Conservation (phyloP, 1,284 basidiomycete genomes). For the Phlebopus sp. region DNA sequence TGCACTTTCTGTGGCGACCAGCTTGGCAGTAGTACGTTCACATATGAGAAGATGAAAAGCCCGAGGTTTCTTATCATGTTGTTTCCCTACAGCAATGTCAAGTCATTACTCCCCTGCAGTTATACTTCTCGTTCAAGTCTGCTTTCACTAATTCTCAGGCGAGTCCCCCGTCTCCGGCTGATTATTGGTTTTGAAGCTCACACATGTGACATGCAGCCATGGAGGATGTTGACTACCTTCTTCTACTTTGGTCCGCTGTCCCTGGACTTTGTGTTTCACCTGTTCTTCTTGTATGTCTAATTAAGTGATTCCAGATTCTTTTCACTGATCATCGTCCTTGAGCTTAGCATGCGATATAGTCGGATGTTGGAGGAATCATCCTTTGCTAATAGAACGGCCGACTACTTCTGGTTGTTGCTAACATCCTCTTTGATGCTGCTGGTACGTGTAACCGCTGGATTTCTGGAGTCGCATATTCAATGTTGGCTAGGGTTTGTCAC, state of each 20-base stretch:
- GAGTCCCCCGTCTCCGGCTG: constrained; percentile 9
- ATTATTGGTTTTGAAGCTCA: constrained; percentile 9
- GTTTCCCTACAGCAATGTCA: constrained; percentile 79
- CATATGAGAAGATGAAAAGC: background rate
- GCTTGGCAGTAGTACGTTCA: constrained; percentile 70
- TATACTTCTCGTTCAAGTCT: constrained; percentile 88
- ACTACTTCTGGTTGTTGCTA: constrained; percentile 91
- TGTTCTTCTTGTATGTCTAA: constrained; percentile 90
- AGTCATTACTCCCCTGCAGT: constrained; percentile 82
- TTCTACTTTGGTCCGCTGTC: constrained; percentile 94
- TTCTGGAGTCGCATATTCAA: constrained; percentile 4
- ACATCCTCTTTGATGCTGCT: constrained; percentile 81
- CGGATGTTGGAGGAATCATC: constrained; percentile 95
- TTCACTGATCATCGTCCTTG: background rate
- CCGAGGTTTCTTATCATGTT: constrained; percentile 8
- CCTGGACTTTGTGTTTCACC: constrained; percentile 94
- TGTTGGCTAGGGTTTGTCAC: constrained; percentile 65
- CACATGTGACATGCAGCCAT: constrained; percentile 51
- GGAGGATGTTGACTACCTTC: constrained; percentile 90
- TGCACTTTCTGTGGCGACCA: constrained; percentile 71
- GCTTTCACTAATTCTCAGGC: constrained; percentile 83
- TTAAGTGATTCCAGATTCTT: background rate
- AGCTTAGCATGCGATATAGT: constrained; percentile 88
- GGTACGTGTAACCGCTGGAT: constrained; percentile 41
- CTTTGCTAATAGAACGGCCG: constrained; percentile 86